Conservation (phyloP, 2,329 filamentous ascomycete genomes). For the Bipolaris sorokiniana region DNA sequence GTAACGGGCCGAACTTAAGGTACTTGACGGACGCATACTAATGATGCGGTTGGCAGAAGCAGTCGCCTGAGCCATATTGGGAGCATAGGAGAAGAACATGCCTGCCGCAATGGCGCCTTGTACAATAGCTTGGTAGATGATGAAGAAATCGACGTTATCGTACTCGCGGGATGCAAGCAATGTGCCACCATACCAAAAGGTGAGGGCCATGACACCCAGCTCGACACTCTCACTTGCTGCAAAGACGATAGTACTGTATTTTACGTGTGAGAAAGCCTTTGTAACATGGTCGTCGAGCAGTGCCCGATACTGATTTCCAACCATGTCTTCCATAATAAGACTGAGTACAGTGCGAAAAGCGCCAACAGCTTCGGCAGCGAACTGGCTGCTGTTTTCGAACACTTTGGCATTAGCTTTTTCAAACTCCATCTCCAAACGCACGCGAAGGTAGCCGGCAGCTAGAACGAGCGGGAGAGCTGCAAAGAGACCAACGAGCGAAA, state of each 20-base stretch:
- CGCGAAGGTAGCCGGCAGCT: constrained; percentile 56
- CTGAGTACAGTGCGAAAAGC: constrained; percentile 75
- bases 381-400: constrained; percentile 74
- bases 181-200: constrained; percentile 60
- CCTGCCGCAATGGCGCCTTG: constrained; percentile 51
- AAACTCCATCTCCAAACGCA: constrained; percentile 68
- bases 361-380: constrained; percentile 74
- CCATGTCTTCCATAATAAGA: constrained; percentile 71
- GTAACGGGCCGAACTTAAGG: constrained; percentile 12
- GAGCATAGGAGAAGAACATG: constrained; percentile 54
- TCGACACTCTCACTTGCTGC: constrained; percentile 72
- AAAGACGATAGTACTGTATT: constrained; percentile 68
- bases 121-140: constrained; percentile 61
- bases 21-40: constrained; percentile 37
- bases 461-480: constrained; percentile 62
- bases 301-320: constrained; percentile 65
- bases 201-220: constrained; percentile 66
- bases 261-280: constrained; percentile 66
- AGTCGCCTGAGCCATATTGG: constrained; percentile 51
- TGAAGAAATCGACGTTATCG: constrained; percentile 56
- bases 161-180: constrained; percentile 56
- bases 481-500: constrained; percentile 70
- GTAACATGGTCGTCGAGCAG: constrained; percentile 66
- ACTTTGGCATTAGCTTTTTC: constrained; percentile 71
- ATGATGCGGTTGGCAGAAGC: constrained; percentile 47